Percentiles rank a stretch among this genome's conserved stretches.
Evolutionary conservation across 2,329 filamentous ascomycete species (phyloP).

Genomic region (Colletotrichum agaves): DNA sequence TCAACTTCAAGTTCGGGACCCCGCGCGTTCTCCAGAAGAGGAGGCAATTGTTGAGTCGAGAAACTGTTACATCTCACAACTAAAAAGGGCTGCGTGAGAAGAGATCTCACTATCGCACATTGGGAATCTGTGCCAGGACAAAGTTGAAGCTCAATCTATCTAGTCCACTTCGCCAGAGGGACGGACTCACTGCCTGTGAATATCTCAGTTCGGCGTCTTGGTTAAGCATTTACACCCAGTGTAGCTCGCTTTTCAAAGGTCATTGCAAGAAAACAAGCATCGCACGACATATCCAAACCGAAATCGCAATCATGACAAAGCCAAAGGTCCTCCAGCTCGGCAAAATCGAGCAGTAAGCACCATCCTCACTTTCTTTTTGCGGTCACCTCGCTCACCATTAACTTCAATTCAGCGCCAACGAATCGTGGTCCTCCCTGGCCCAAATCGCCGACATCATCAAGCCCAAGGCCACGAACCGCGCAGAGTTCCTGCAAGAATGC

Average conservation of each 20-base stretch:
- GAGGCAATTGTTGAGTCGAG: not conserved
- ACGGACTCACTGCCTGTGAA: no score
- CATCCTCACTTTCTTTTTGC: not conserved
- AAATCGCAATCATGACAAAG: slow-evolving; percentile 15
- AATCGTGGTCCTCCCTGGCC: slow-evolving; percentile 71
- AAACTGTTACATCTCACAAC: not conserved
- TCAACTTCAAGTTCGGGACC: slow-evolving; percentile 22
- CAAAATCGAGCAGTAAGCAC: slow-evolving; percentile 51
- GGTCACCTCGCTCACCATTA: not conserved
- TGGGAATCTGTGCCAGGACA: no score
- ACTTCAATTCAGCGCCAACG: slow-evolving; percentile 66
- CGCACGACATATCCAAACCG: not conserved
- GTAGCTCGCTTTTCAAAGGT: no score
- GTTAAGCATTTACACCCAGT: not conserved
- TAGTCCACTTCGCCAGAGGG: no score
- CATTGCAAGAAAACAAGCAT: not conserved
- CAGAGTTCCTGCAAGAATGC: slow-evolving; percentile 77
- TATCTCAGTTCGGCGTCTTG: no score
- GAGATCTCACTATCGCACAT: no score
- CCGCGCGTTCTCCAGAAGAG: slow-evolving; percentile 15
- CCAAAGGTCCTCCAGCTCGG: slow-evolving; percentile 54
- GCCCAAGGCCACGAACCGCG: slow-evolving; percentile 69
- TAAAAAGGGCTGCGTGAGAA: no score
- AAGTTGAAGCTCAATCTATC: no score
- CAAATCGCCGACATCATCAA: slow-evolving; percentile 72